Base-by-base conservation (phyloP, 1,284 basidiomycete genomes). In the Ceratobasidium sp. region DNA sequence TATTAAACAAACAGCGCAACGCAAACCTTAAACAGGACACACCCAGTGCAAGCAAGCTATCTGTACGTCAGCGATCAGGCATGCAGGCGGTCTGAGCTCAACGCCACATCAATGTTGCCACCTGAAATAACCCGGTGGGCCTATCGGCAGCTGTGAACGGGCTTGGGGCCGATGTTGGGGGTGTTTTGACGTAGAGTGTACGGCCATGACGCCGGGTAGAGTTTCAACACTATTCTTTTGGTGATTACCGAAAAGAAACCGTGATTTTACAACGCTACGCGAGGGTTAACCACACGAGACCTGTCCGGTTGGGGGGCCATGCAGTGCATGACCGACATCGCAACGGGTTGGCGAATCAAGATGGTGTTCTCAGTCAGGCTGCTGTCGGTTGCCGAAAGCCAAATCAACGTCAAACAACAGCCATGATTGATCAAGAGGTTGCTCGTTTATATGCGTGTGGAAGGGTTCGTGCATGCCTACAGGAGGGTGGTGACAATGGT, bases 361-460 rank as follows among this genome's bases (percentile, higher is more conserved):
- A 11, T 24, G 29, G 13, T 56, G 13, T 29, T 24, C 27, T 27
- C 27, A 16, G 5, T 8, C 53, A 31, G 22, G 14, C 9, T 7
- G 31, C 13, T 24, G 3, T 29, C 13, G 22, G 22, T 13, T 16
- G 53, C 27, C 7, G 56, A 19, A 59, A 22, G 39, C 1, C 39
- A 62, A 43, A 62, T 46, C 61, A 27, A n/a, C 39, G 6, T 31
- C 61, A 62, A 62, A 62, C 39, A 62, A 62, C 8, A 62, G 8
- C 59, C 43, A 46, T 41, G 24, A 24, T 41, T 22, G 46, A 31
- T 31, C 27, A 49, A n/a, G 27, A 22, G 31, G 24, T 51, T 34
- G 65, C 65, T 68, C 65, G 65, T 68, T 53, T 68, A 68, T 68
- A 68, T 68, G 65, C 65, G 34, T 59, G 58, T 27, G 16, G 3